Percentiles rank a stretch among this genome's conserved stretches.
Conservation (phyloP, 768 basidiomycete species). For the Suillus ampliporus region DNA sequence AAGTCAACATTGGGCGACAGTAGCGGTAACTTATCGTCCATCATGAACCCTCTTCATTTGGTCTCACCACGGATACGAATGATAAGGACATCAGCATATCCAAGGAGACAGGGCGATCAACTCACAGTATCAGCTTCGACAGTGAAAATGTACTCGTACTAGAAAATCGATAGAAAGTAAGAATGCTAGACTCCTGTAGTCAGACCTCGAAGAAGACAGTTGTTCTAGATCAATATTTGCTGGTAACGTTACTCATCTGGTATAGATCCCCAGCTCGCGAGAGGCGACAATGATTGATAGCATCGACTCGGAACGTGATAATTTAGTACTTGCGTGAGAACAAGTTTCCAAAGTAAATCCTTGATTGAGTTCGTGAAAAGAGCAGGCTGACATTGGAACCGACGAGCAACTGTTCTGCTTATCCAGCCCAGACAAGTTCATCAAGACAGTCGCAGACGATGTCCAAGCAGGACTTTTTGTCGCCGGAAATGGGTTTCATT, state of each 20-base stretch:
- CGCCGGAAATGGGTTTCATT: background rate
- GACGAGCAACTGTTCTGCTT: background rate
- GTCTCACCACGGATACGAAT: constrained; percentile 97
- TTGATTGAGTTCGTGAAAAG: constrained; percentile 5
- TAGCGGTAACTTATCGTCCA: constrained; percentile 94
- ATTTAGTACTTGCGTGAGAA: too few species aligned
- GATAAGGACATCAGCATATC: constrained; percentile 42
- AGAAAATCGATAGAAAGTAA: too few species aligned
- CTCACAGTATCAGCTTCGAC: constrained; percentile 93
- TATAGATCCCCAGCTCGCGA: too few species aligned
- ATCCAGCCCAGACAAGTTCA: background rate
- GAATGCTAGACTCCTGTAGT: too few species aligned
- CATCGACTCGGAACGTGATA: too few species aligned
- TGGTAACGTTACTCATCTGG: too few species aligned
- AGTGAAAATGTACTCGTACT: constrained; percentile 97
- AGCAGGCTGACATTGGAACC: background rate
- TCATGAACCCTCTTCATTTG: constrained; percentile 93
- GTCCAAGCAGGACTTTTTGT: background rate
- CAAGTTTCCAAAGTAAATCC: background rate
- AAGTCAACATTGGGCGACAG: background rate
- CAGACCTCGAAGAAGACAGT: too few species aligned
- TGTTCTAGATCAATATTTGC: too few species aligned
- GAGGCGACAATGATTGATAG: too few species aligned
- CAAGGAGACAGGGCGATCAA: constrained; percentile 10
- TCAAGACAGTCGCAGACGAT: constrained; percentile 5